Conservation (phyloP, 2,329 filamentous ascomycete genomes). For the Corniculantispora saksenae region DNA sequence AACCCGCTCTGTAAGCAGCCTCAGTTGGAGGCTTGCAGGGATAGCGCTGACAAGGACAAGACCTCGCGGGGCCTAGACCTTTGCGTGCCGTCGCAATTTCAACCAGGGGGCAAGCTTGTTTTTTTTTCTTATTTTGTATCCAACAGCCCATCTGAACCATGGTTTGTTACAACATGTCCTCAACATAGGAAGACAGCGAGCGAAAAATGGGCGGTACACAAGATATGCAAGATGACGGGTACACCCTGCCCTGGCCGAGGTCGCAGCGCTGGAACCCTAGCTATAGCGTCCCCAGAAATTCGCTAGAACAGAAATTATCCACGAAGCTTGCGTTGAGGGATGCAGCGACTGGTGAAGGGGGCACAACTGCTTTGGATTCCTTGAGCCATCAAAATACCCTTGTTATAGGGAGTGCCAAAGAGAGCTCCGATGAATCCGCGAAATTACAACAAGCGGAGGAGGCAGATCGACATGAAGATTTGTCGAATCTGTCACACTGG, state of each 20-base stretch:
- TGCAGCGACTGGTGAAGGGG: background rate
- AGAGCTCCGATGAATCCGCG: background rate
- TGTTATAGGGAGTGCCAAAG: conserved; percentile 13
- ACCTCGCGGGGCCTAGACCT: background rate
- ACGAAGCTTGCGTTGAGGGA: conserved; percentile 2
- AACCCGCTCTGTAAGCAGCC: background rate
- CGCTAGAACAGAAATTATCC: conserved; percentile 17
- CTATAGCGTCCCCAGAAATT: conserved; percentile 28
- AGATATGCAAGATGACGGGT: conserved; percentile 16
- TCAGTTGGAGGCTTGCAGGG: conserved; percentile 4
- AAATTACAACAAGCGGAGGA: background rate
- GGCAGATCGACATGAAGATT: conserved; percentile 23
- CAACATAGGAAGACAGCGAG: background rate
- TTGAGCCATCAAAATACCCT: conserved; percentile 5
- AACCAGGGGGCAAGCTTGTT: background rate
- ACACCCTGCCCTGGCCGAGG: conserved; percentile 24
- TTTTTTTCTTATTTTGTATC: background rate
- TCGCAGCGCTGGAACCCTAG: conserved; percentile 31
- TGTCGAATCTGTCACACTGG: conserved; percentile 31
- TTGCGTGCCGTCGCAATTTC: background rate
- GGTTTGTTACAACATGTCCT: background rate
- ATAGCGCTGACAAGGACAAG: background rate
- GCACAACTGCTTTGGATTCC: background rate
- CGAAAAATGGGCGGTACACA: conserved; percentile 4
- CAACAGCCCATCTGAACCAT: no score